Evolutionary conservation across 331 rosid species (phyloP).

Genomic region (Arachis monticola): DNA sequence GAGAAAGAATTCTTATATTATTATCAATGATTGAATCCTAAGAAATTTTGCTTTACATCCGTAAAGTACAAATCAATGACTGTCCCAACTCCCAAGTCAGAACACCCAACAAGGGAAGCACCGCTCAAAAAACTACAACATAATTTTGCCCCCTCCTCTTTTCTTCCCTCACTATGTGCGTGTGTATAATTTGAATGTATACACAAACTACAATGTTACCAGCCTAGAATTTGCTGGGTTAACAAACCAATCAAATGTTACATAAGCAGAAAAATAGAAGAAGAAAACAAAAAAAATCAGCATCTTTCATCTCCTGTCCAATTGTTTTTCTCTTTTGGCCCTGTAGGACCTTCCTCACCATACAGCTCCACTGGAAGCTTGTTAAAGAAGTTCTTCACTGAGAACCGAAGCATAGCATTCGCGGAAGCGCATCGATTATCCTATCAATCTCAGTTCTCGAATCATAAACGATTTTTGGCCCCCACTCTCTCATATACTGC

Average conservation of each 20-base stretch:
- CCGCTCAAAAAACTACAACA: conserved; percentile 3
- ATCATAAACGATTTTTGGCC: conserved; percentile 77
- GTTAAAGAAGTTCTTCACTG: conserved; percentile 51
- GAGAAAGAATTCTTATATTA: conserved; percentile 32
- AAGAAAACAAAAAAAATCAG: conserved; percentile 37
- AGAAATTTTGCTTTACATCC: not conserved
- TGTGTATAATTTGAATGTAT: not conserved
- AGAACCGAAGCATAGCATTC: conserved; percentile 48
- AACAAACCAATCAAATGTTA: conserved; percentile 20
- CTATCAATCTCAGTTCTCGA: conserved; percentile 71
- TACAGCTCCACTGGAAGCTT: conserved; percentile 76
- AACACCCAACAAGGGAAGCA: conserved; percentile 23
- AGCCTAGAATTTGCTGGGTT: conserved; percentile 24
- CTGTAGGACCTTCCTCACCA: conserved; percentile 93
- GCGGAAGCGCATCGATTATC: conserved; percentile 60
- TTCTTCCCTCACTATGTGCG: not conserved
- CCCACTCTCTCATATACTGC: conserved; percentile 90
- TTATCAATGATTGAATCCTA: conserved; percentile 20
- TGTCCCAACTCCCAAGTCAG: not conserved
- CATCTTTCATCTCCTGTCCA: conserved; percentile 88
- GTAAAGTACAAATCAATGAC: conserved; percentile 32
- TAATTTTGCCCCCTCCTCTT: not conserved
- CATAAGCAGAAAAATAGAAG: not conserved
- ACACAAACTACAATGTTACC: conserved; percentile 33
- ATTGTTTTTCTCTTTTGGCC: conserved; percentile 91